Conservation (phyloP, 225 moss, liverwort and hornwort genomes). For the Bryoerythrophyllum caledonicum region DNA sequence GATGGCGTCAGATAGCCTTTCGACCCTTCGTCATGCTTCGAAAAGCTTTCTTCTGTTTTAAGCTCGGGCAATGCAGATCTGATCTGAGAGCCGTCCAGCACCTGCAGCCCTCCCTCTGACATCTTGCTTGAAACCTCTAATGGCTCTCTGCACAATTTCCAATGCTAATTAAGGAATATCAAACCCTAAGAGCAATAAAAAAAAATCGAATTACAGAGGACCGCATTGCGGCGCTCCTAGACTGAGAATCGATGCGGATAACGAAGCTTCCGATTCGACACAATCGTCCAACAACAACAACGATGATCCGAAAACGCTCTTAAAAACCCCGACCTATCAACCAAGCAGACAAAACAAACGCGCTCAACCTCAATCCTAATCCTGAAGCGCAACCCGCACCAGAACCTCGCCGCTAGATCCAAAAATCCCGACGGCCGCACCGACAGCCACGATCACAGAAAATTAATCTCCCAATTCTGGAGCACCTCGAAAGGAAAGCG, state of each 20-base stretch:
- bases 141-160: conserved; percentile 8
- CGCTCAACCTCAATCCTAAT: neutral
- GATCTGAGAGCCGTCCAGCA: conserved; percentile 65
- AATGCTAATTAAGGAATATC: neutral
- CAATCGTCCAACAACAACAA: neutral
- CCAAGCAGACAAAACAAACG: neutral
- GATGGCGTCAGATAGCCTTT: conserved; percentile 60
- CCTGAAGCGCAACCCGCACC: neutral
- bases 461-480: neutral
- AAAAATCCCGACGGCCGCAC: neutral
- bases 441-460: no score
- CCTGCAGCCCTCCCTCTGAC: conserved; percentile 51
- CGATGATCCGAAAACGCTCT: conserved; percentile 11
- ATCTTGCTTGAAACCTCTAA: conserved; percentile 29
- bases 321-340: conserved; percentile 1
- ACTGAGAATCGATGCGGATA: neutral
- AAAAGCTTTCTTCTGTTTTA: conserved; percentile 36
- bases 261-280: neutral
- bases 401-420: neutral
- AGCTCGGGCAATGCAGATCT: conserved; percentile 46
- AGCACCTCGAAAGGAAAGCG: neutral
- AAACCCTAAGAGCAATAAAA: conserved; percentile 5
- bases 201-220: neutral
- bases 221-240: neutral
- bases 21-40: conserved; percentile 48